Evolutionary conservation across 768 basidiomycete genomes (phyloP), one percentile per base, ranked within the genome.

Genomic region (Collybiopsis confluens): DNA sequence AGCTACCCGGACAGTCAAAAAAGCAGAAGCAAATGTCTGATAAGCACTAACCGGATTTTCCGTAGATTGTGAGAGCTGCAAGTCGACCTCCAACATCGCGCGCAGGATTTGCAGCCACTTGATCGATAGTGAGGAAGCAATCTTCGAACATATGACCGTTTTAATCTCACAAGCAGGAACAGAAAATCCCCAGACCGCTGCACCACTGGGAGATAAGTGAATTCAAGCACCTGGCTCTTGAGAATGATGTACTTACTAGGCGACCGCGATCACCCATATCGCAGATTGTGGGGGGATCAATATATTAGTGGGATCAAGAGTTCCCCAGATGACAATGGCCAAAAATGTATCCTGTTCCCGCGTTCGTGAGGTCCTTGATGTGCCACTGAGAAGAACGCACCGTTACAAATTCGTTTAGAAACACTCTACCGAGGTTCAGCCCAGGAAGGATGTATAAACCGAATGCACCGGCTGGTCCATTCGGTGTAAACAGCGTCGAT

Each of bases 1-100:
- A 16, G 77, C 78, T 56, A 33, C 3, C 18, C 3, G n/a, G 26
- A 15, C 11, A 8, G 26, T 15, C 8, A 15, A 8, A 9, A 48
- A 23, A 52, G 3, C 9, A n/a, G 37, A 18, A 21, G 36, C 11
- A 21, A 13, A 21, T 5, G 38, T 21, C 4, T 26, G 16, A 2
- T 4, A 21, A 44, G 18, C 24, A 30, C 58, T 3, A 7, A 56
- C 58, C 58, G 13, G 55, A 48, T 0, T 2, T 47, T 24, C 77
- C 77, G 69, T 73, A 58, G 52, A 87, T 77, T 3, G 82, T 72
- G 65, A 88, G 62, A 0, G 75, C 79, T 58, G 78, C 75, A 16
- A 88, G 55, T 13, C 86, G 79, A 3, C 75, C 81, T 20, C 86
- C 86, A 40, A 88, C 30, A 63, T 88, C 86, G 61, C 86, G 83